These are phyloP conservation scores for Staphylotrichum longicolle DNA, from an alignment of 495 filamentous ascomycete genomes.

Conservation along the genomic window DNA sequence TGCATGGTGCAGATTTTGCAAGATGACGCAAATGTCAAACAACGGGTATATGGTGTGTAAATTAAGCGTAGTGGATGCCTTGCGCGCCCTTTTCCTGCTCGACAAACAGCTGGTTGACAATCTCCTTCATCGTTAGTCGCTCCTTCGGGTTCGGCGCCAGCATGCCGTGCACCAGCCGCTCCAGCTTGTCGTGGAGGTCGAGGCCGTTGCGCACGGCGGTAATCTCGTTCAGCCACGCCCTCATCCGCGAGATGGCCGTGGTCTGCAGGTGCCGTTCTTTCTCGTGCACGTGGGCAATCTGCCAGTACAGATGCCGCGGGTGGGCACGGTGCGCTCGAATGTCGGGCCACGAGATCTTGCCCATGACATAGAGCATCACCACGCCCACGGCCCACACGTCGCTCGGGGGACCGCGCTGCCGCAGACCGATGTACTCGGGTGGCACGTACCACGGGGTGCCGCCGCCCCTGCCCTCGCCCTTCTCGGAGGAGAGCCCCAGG, in stretches of 20 bases:
- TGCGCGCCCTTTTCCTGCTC: conserved; percentile 20
- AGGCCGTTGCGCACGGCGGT: conserved; percentile 38
- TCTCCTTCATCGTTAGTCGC: conserved; percentile 43
- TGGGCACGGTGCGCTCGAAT: conserved; percentile 42
- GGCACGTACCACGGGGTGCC: conserved; percentile 53
- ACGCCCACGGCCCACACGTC: conserved; percentile 53
- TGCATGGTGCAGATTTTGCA: no score
- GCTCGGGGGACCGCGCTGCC: conserved; percentile 45
- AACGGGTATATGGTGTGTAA: no score
- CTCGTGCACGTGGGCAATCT: conserved; percentile 40
- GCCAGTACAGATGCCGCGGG: conserved; percentile 47
- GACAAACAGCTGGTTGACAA: conserved; percentile 38
- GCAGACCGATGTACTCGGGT: conserved; percentile 49
- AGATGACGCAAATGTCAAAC: no score
- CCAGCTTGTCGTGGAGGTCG: conserved; percentile 39
- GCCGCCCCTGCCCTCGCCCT: conserved; percentile 41
- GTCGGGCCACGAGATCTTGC: conserved; percentile 48
- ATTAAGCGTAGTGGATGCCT: no score
- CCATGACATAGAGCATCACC: conserved; percentile 50
- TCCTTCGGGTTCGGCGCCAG: conserved; percentile 43
- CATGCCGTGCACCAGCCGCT: conserved; percentile 46
- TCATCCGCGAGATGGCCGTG: conserved; percentile 45
- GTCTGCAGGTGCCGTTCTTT: conserved; percentile 35
- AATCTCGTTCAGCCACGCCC: conserved; percentile 46
- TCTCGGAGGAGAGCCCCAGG: conserved; percentile 44